These are phyloP conservation scores for Penicillium subrubescens DNA, from an alignment of 495 filamentous ascomycete species.

Conservation along the genomic window DNA sequence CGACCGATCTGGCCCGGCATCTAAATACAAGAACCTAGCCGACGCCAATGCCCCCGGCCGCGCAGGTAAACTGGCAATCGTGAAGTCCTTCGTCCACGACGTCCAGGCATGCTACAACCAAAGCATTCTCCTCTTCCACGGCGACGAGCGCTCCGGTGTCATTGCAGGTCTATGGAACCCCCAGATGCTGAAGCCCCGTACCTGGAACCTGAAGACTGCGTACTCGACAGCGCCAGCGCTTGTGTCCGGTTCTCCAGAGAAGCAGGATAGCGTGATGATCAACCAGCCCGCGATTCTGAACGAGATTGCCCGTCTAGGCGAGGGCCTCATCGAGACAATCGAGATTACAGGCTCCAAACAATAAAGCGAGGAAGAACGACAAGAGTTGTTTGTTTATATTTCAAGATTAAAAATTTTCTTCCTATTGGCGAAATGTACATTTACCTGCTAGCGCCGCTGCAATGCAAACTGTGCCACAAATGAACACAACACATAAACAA, in stretches of 20 bases:
- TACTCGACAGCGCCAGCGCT: constrained; percentile 66
- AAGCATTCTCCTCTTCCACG: constrained; percentile 73
- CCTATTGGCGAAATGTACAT: constrained; percentile 29
- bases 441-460: constrained; percentile 39
- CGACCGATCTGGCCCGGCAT: constrained; percentile 26
- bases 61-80: constrained; percentile 39
- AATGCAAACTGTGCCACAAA: constrained; percentile 36
- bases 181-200: constrained; percentile 46
- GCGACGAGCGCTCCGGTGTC: constrained; percentile 53
- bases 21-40: constrained; percentile 74
- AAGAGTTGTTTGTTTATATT: constrained; percentile 11
- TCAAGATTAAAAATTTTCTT: constrained; percentile 7
- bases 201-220: constrained; percentile 67
- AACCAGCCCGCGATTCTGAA: constrained; percentile 75
- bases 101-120: constrained; percentile 62
- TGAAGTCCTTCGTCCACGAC: constrained; percentile 57
- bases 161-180: constrained; percentile 88
- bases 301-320: constrained; percentile 68
- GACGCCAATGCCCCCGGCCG: constrained; percentile 19
- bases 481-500: background rate
- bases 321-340: constrained; percentile 44
- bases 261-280: constrained; percentile 52
- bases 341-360: constrained; percentile 23
- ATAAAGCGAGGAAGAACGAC: background rate
- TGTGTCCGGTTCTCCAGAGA: constrained; percentile 17